A percentile compares a stretch with the other conserved stretches of the same genome.
phyloP scores from a whole-genome alignment of 2,329 filamentous ascomycete species.

The Neofusicoccum sp. region DNA sequence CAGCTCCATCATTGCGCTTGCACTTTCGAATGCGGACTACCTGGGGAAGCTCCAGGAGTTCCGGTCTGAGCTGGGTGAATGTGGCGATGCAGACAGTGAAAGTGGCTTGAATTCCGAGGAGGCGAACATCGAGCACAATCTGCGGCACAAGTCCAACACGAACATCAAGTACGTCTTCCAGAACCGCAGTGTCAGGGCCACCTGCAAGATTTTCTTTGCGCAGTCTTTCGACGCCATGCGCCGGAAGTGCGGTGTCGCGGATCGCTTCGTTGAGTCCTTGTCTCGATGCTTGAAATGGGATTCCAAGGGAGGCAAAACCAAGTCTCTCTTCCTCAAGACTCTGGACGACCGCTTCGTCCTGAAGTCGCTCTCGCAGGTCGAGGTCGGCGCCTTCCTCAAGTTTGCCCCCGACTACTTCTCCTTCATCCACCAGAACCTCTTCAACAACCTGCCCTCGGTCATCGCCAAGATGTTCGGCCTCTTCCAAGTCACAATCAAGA shows the following conservation, averaged over 20 bases:
- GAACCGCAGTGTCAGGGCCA: slow-evolving; percentile 89
- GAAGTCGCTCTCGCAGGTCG: slow-evolving; percentile 85
- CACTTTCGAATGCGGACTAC: slow-evolving; percentile 85
- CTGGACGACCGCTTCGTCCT: slow-evolving; percentile 91
- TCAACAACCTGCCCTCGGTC: slow-evolving; percentile 87
- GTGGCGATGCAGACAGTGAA: slow-evolving; percentile 26
- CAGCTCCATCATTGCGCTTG: slow-evolving; percentile 91
- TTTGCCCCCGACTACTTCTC: slow-evolving; percentile 97
- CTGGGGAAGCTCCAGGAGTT: slow-evolving; percentile 72
- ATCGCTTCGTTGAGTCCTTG: slow-evolving; percentile 91
- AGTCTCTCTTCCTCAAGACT: slow-evolving; percentile 95
- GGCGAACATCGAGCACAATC: slow-evolving; percentile 76
- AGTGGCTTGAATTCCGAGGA: slow-evolving; percentile 45
- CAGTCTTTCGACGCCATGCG: slow-evolving; percentile 96
- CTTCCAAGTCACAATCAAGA: slow-evolving; percentile 96
- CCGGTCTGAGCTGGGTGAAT: slow-evolving; percentile 38
- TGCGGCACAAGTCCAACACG: slow-evolving; percentile 80
- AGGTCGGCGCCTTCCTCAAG: slow-evolving; percentile 88
- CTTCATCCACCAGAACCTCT: slow-evolving; percentile 94
- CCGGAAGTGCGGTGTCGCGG: slow-evolving; percentile 86
- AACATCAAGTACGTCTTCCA: slow-evolving; percentile 96
- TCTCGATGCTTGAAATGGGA: slow-evolving; percentile 98
- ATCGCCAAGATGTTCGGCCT: slow-evolving; percentile 99
- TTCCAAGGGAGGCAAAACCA: slow-evolving; percentile 95
- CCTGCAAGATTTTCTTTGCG: slow-evolving; percentile 98